Evolutionary conservation across 140 eudicot genomes (phyloP), one percentile per base, ranked within the genome.

Genomic region (Oenanthe javanica): DNA sequence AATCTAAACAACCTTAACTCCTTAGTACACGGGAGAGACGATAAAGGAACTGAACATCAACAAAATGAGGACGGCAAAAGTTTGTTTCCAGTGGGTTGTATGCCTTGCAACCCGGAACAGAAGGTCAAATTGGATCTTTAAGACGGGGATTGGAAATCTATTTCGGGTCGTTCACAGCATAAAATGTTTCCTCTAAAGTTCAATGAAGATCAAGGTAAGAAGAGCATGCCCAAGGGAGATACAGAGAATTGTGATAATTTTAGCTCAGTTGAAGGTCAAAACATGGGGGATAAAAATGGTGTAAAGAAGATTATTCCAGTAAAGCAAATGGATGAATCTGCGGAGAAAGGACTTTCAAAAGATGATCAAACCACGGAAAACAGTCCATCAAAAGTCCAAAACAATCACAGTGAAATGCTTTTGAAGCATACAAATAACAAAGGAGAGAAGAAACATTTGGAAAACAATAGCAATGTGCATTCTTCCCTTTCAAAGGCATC

Each of bases 61-160:
- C 67, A 80, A 43, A 78, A 50, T 66, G 87, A 64, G 36, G 83
- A 83, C 50, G 79, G 69, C 43, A 70, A 79, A 1, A 50, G 45
- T 73, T 92, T 88, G 10, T 87, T 82, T 77, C 91, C 93, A 3
- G 13, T 89, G 59, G 76, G 88, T 49, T 89, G 91, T 92, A 81
- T 93, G 81, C 96, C 97, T 57, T 57, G 79, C 55, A 84, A 84
- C 38, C 82, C 88, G 0, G 74, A 84, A 23, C 85, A 84, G 72
- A 75, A 70, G 73, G 86, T 76, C 51, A 86, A 61, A 11, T 57
- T 38, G 6, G 80, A 83, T 27, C 46, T 7, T 2, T 79, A 57
- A 49, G 87, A 63, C 50, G 75, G 6, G 2, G 76, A 69, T 52
- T 59, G 52, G 40, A 74, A 50, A 78, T 52, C 86, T 40, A 38